Evolutionary conservation across 768 basidiomycete genomes (phyloP), one percentile per base, ranked within the genome.

Genomic region (Lactifluus echinatus): DNA sequence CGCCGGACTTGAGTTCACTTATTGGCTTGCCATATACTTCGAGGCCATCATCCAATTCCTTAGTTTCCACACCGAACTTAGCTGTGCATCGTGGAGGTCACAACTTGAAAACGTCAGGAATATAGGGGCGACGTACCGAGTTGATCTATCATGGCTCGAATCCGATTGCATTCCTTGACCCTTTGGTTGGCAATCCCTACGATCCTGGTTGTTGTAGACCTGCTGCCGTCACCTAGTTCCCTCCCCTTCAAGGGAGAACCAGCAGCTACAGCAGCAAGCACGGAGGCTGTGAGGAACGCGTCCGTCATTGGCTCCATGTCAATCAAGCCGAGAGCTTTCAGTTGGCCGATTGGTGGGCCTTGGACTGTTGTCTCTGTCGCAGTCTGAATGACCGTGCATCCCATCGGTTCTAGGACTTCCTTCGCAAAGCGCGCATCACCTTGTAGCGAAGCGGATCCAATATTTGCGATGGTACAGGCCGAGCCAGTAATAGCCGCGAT

Each of bases 291-390:
- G 73, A 98, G 79, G 76, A 99, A 99, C 21, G 95, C 96, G 69
- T 99, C 96, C 7, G 96, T 99, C 96, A 99, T 98, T n/a, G 87
- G 85, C 71, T 96, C 93, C 96, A 98, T 98, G 68, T 98, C 92
- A 21, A 97, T 83, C 64, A 85, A 80, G 50, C 88, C 89, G 49
- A 96, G 78, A 2, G 89, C 89, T 62, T 84, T 84, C 48, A 99
- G 78, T 63, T 83, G 75, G 0, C 93, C 90, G 12, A 83, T 71
- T 0, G 89, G 85, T 3, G 95, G 95, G 0, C 96, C 96, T 0
- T 80, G 84, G 33, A 98, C 96, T 10, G 91, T 96, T 8, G 95
- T 98, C 69, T 88, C 85, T 0, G 82, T 86, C 26, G 76, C 81
- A 0, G 93, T 94, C 74, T 99, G 96, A 4, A 81, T 76, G 50